Base-by-base conservation (phyloP, 306 rosid species). In the Lathyrus tuberosus region DNA sequence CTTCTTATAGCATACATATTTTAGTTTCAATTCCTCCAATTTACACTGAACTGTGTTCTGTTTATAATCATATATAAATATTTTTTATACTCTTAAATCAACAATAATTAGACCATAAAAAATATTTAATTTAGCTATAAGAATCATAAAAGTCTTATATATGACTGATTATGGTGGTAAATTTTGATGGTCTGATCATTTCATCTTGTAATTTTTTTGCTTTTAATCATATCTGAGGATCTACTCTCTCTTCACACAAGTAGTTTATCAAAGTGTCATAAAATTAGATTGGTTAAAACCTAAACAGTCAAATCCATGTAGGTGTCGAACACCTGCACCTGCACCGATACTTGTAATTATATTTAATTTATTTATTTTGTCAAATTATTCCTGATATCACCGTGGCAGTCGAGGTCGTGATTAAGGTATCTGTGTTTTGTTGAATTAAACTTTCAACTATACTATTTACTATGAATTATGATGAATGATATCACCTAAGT, bases 1-100 rank as follows among this genome's bases (percentile, higher is more conserved):
- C 24, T 61, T 78, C 44, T 78, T 17, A 24, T 67, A 78, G 8
- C 10, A 26, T 24, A 62, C 5, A 11, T 38, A 26, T 69, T 77
- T 35, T 41, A 8, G 44, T 69, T 52, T 31, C 30, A 33, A 40
- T 43, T 60, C 33, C 76, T 24, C 13, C 40, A 52, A 43, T 14
- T 79, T 67, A 40, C 3, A 10, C 5, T 60, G 8, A 54, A 24
- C 33, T 54, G 2, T 54, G 16, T 11, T 24, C 28, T 53, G 8
- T 13, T 15, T 13, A 13, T 13, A 15, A 15, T 47, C 17, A 47
- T 47, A 47, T n/a, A 2, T 14, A 20, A 24, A 24, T 24, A 24
- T 24, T 24, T 24, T 20, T 1, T 24, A 24, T 24, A 24, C 26
- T 24, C 26, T 24, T 24, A 24, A 24, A 24, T 24, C 26, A 24